Base-by-base conservation (phyloP, 2,329 filamentous ascomycete species). In the Helotiales sp. region DNA sequence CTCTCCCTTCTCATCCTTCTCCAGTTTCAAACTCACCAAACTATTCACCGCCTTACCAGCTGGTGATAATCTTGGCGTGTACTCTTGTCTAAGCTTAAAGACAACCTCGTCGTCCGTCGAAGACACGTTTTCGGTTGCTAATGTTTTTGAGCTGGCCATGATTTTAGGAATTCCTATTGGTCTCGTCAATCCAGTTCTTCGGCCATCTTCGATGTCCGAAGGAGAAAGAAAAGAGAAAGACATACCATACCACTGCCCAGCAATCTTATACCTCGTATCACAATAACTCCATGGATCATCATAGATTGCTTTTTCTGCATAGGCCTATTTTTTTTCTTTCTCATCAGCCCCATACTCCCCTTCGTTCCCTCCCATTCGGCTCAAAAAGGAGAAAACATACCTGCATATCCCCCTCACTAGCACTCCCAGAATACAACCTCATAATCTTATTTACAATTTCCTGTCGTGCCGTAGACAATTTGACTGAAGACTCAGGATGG, bases 191-290 rank as follows among this genome's bases (percentile, higher is more conserved):
- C n/a, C 5, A 22, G 2, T 40, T n/a, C n/a, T 29, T 24, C n/a
- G 13, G 25, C 10, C 36, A 12, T n/a, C n/a, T n/a, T n/a, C 10
- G 19, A 36, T 22, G 15, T 15, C 13, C 2, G 17, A 46, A 27
- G 15, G 12, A 25, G 27, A 33, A 29, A 7, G 29, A 19, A n/a
- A 29, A 13, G 22, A 4, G 19, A 33, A 30, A 3, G 42, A 48
- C 40, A 27, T 34, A 61, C 56, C 59, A 61, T 76, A 80, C 77
- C 78, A 81, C 63, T 81, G 76, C 7, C 78, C 77, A 1, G 77
- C 77, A 57, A 81, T 80, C 63, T 80, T 81, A 59, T 77, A 79
- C 52, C 77, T 66, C 0, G 75, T 79, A 64, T 81, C 77, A 62
- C 76, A 80, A 61, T 77, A 80, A 59, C 74, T 77, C 66, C 73